Evolutionary conservation across 306 rosid genomes (phyloP), one percentile per base, ranked within the genome.

Genomic region (Corylus avellana): DNA sequence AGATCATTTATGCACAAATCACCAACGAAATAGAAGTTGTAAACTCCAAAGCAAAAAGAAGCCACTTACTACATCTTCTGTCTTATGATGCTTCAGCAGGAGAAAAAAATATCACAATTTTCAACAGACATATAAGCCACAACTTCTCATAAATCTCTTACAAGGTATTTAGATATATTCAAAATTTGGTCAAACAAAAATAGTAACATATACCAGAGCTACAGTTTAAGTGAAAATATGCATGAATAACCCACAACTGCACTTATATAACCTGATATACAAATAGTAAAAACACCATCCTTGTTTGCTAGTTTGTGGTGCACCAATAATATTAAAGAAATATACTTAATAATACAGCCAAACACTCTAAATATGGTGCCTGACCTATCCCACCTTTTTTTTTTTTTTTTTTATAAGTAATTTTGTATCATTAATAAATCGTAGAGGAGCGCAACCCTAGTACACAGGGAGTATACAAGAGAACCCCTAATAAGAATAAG

Each of bases 11-110:
- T 12, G 73, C 77, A 63, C 56, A 69, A 14, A 61, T 59, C 61
- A 67, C 50, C 49, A 75, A 70, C 72, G 18, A 46, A 80, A 53
- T 5, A 62, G 17, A 62, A 27, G 5, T 62, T 44, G 29, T 62
- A 27, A 42, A 67, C 50, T 67, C 22, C 7, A 42, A 39, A 47
- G 72, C 72, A 48, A 42, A 67, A 5, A 67, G 50, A 17, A 42
- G 72, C 72, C 72, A 67, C 51, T 39, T 18, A 18, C 48, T 16
- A 37, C 9, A 66, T 9, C 13, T 66, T 5, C 25, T 17, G 72
- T 16, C 25, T 66, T 17, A 12, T 32, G 16, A 12, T 16, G 47
- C 70, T 64, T 67, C 50, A 48, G 37, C 25, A 42, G 27, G 25
- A 18, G 16, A 66, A 42, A 66, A 29, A 67, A 11, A 27, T 42